Conservation (phyloP, 495 filamentous ascomycete species). For the Hyphodiscus hymeniophilus region DNA sequence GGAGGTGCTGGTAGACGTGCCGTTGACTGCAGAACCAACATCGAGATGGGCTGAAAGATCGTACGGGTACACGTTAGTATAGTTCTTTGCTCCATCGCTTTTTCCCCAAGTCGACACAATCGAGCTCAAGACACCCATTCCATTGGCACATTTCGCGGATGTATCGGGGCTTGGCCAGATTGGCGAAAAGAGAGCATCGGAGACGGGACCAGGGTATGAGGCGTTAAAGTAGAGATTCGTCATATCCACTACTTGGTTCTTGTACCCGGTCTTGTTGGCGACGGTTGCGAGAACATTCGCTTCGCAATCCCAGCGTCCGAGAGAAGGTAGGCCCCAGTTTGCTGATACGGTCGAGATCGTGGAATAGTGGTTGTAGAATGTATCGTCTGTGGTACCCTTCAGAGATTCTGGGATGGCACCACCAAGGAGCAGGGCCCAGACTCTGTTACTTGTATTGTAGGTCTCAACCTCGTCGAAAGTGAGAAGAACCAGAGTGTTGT, state of each 20-base stretch:
- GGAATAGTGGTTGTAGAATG: slow-evolving; percentile 67
- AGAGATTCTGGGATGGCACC: slow-evolving; percentile 49
- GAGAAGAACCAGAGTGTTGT: slow-evolving; percentile 56
- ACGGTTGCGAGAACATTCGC: slow-evolving; percentile 50
- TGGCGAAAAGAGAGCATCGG: background rate
- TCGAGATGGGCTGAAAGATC: background rate
- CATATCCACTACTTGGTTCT: background rate
- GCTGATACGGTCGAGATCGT: slow-evolving; percentile 52
- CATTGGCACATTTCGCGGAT: background rate
- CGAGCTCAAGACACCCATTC: slow-evolving; percentile 1
- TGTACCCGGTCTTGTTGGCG: slow-evolving; percentile 40
- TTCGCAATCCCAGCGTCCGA: slow-evolving; percentile 53
- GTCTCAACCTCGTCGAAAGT: slow-evolving; percentile 61
- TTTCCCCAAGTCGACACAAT: background rate
- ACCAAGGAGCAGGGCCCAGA: slow-evolving; percentile 55
- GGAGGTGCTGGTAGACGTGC: background rate
- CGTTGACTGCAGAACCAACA: background rate
- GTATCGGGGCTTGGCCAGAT: slow-evolving; percentile 3
- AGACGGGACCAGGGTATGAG: slow-evolving; percentile 1
- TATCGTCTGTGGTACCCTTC: slow-evolving; percentile 54
- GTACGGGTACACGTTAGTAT: slow-evolving; percentile 2
- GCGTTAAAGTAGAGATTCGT: background rate
- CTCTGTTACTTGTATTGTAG: slow-evolving; percentile 45
- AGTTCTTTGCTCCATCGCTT: background rate
- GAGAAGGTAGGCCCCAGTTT: slow-evolving; percentile 40